These are phyloP conservation scores for Orbilia ellipsospora DNA, from an alignment of 2,329 filamentous ascomycete species.

Conservation along the genomic window DNA sequence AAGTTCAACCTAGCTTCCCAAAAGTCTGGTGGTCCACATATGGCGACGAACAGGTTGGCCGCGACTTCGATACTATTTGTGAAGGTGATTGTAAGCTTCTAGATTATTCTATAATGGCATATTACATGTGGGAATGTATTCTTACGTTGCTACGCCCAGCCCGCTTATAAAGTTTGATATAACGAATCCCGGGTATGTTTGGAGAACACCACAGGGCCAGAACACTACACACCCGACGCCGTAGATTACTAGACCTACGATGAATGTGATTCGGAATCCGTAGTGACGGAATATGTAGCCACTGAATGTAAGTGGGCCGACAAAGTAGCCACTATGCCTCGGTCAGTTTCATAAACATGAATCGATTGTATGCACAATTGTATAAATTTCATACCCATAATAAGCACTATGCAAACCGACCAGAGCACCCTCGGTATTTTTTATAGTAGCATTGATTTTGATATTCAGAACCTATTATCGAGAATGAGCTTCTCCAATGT, in stretches of 20 bases:
- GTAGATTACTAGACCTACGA: conserved; percentile 76
- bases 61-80: conserved; percentile 75
- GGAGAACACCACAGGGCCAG: conserved; percentile 81
- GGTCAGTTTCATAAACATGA: too few species aligned
- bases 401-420: conserved; percentile 67
- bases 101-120: conserved; percentile 68
- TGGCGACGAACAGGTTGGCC: conserved; percentile 76
- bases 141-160: conserved; percentile 50
- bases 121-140: not conserved
- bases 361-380: too few species aligned
- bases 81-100: conserved; percentile 62
- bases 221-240: conserved; percentile 81
- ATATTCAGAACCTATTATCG: conserved; percentile 39
- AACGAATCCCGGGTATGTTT: conserved; percentile 76
- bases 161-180: conserved; percentile 53
- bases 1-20: conserved; percentile 81
- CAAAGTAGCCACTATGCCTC: conserved; percentile 61
- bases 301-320: conserved; percentile 63
- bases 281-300: conserved; percentile 74
- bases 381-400: conserved; percentile 62
- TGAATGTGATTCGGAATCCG: conserved; percentile 84
- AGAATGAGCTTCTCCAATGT: conserved; percentile 2
- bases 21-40: conserved; percentile 79
- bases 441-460: conserved; percentile 52
- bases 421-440: conserved; percentile 40